Evolutionary conservation across 345 rosid genomes (phyloP), one percentile per base, ranked within the genome.

Genomic region (Zanthoxylum bungeanum): DNA sequence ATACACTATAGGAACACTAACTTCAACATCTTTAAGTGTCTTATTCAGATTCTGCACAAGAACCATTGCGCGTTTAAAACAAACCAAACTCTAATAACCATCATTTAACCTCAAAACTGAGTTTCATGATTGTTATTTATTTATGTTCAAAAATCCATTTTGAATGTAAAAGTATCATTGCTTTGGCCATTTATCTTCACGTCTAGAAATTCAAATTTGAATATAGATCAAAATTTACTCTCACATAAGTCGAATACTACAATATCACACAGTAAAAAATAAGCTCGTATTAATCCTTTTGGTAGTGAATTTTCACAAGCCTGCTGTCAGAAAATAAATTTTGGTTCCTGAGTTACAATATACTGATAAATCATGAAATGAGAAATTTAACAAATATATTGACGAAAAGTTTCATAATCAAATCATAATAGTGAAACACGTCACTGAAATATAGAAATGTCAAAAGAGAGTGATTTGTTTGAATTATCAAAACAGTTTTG

Each of bases 11-110:
- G 97, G 97, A 75, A 88, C 76, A 72, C 90, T 84, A 76, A 91
- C 76, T 76, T 91, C 93, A 12, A 83, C 79, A 69, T 91, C 97
- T 79, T 84, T 88, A 70, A 85, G 88, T 80, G 87, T 88, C 87
- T 88, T 81, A 73, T 66, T 78, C 64, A 73, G 46, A 49, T 55
- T 85, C 93, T 86, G 76, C 46, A 55, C 31, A 67, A 65, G 42
- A 66, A 68, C 40, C 73, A 69, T 30, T 31, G 61, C 60, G 17
- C 24, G 39, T 14, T 16, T 31, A 47, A 68, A 12, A 2, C 2
- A 66, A 53, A 25, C 4, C 17, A 46, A 33, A 34, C 28, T 67
- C 30, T 72, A 56, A 11, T 50, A 42, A 64, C 62, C 12, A 44
- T 11, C 56, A 39, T 8, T 21, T 12, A 60, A 74, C 33, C 52